Conservation (phyloP, 2,329 filamentous ascomycete genomes). For the Fusarium incarnatum region DNA sequence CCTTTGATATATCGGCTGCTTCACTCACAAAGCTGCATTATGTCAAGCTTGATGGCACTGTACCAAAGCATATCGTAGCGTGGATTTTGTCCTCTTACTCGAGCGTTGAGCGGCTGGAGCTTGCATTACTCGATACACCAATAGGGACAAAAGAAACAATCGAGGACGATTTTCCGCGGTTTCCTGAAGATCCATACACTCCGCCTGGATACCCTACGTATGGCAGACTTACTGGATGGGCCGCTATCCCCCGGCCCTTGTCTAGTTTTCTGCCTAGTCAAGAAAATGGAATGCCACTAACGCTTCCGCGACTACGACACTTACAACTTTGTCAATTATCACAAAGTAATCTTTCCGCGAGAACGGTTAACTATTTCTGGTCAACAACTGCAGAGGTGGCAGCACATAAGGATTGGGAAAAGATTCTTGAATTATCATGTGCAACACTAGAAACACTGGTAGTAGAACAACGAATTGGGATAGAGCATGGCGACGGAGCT, state of each 20-base stretch:
- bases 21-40: neutral
- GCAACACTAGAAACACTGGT: too few relatives aligned
- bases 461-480: neutral
- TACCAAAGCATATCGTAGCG: neutral
- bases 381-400: neutral
- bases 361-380: neutral
- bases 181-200: neutral
- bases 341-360: neutral
- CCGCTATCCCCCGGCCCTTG: neutral
- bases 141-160: rapidly evolving
- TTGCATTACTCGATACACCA: neutral
- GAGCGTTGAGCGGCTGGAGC: neutral
- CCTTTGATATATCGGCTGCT: neutral
- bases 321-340: neutral
- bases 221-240: neutral
- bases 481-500: neutral
- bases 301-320: neutral
- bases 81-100: neutral
- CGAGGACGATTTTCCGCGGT: neutral
- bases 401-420: too few relatives aligned
- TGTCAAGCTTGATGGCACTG: neutral
- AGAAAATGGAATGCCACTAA: neutral
- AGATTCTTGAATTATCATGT: too few relatives aligned
- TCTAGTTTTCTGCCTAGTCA: neutral
- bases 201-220: neutral